These are phyloP conservation scores for Claviceps spartinae DNA, from an alignment of 2,329 filamentous ascomycete genomes.

Conservation along the genomic window DNA sequence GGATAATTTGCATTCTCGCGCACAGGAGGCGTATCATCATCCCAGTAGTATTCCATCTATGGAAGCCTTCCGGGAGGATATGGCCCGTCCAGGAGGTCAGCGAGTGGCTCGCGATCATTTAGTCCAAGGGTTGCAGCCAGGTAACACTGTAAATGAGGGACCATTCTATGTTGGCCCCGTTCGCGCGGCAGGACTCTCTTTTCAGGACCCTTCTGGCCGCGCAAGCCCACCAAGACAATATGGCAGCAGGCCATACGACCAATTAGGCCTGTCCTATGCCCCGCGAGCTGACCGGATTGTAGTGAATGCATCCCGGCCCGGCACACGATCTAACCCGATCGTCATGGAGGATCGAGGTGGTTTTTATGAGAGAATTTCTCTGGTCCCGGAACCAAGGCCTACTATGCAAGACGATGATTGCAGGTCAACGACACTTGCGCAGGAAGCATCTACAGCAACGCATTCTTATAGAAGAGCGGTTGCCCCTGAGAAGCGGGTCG, in stretches of 20 bases:
- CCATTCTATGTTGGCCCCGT: conserved; percentile 2
- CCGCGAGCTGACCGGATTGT: conserved; percentile 16
- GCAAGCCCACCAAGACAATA: conserved; percentile 3
- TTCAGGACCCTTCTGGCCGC: not conserved
- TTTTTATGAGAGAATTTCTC: conserved; percentile 21
- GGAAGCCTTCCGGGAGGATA: not conserved
- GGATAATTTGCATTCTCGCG: conserved; percentile 10
- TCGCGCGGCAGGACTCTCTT: not conserved
- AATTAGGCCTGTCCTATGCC: conserved; percentile 7
- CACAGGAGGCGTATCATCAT: conserved; percentile 8
- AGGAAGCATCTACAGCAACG: conserved; percentile 8
- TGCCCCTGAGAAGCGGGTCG: conserved; percentile 11
- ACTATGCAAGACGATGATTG: not conserved
- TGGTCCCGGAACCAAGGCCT: not conserved
- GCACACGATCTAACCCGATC: conserved; percentile 19
- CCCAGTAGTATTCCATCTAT: conserved; percentile 3
- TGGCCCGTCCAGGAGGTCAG: conserved; percentile 3
- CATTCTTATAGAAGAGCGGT: conserved; percentile 7
- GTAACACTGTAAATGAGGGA: not conserved
- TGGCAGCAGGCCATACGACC: conserved; percentile 8
- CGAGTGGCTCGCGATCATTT: conserved; percentile 8
- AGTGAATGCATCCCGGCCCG: conserved; percentile 18
- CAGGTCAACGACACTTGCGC: not conserved
- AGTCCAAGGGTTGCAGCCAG: not conserved
- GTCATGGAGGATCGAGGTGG: conserved; percentile 27